Base-by-base conservation (phyloP, 2,329 filamentous ascomycete genomes). In the Pestalotiopsis sp. region DNA sequence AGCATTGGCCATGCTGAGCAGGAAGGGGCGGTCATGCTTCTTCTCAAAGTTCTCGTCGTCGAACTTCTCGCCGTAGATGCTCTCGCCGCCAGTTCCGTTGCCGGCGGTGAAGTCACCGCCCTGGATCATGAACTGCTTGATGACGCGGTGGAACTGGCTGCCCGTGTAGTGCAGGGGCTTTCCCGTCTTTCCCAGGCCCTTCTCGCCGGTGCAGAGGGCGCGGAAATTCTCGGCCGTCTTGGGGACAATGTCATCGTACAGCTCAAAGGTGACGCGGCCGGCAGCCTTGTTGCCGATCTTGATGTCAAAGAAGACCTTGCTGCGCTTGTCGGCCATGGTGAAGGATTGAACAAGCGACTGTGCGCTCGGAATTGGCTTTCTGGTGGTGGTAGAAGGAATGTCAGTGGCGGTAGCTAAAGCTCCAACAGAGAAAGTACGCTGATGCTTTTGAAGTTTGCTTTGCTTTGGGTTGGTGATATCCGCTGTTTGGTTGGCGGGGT, bases 101-200 rank as follows among this genome's bases (percentile, higher is more conserved):
- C 94, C 94, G 67, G 90, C 91, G 63, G 95, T 99, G 81, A 99
- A 99, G 82, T 98, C 96, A 82, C 96, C 95, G 78, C 96, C 95
- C 84, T 98, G 93, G 77, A 98, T 96, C 95, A 99, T 98, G 83
- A 99, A 99, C 77, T 93, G 89, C 87, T 98, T 98, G 85, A 99
- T 99, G 72, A 99, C 93, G 65, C 95, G 93, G 86, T 99, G 95
- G 87, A 99, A 98, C 75, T 85, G 86, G 70, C 93, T 97, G 74
- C 93, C 92, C 86, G 98, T 98, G 89, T 94, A 99, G 85, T 93
- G 92, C 66, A 99, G 88, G 60, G 92, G 92, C 83, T 95, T 95
- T 79, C 94, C 95, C 38, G 88, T 82, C 79, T 93, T 93, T 73
- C 94, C 93, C 27, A 87, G 75, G 70, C 95, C 95, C 84, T 97